These are phyloP conservation scores for Amphichorda felina DNA, from an alignment of 2,329 filamentous ascomycete species.

Conservation along the genomic window DNA sequence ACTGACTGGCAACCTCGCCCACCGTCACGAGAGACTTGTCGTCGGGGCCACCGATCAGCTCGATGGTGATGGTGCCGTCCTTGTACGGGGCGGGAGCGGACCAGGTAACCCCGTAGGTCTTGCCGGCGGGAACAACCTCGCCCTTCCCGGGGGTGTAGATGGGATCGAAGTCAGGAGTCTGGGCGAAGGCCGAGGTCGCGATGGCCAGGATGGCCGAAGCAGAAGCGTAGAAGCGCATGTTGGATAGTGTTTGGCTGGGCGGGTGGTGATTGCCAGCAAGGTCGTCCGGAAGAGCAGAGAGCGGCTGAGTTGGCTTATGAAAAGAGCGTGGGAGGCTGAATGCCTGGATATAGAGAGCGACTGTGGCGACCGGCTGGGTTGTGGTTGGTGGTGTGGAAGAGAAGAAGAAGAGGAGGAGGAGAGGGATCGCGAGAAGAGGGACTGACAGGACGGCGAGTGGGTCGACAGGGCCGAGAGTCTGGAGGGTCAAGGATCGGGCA, in stretches of 20 bases:
- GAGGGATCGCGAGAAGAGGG: conserved; percentile 6
- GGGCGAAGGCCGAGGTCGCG: conserved; percentile 36
- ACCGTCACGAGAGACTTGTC: conserved; percentile 28
- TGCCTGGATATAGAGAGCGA: conserved; percentile 15
- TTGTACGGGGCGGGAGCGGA: conserved; percentile 24
- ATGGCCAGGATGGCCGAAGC: conserved; percentile 38
- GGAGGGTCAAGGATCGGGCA: no score
- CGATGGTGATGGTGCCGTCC: conserved; percentile 34
- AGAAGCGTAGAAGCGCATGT: conserved; percentile 41
- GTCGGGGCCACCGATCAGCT: conserved; percentile 39
- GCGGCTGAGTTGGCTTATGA: conserved; percentile 4
- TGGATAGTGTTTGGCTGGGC: conserved; percentile 16
- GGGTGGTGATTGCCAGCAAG: conserved; percentile 5
- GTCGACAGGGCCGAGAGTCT: no score
- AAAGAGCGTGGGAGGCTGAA: conserved; percentile 15
- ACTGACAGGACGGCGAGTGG: no score
- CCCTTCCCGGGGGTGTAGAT: conserved; percentile 33
- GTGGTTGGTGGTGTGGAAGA: conserved; percentile 10
- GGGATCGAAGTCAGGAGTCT: conserved; percentile 43
- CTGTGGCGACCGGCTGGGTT: conserved; percentile 11
- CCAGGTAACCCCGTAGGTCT: conserved; percentile 40
- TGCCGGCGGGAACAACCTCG: conserved; percentile 34
- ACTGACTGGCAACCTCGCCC: conserved; percentile 39
- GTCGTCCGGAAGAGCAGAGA: conserved; percentile 6
- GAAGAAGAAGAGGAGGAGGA: conserved; percentile 4